Evolutionary conservation across 2,329 filamentous ascomycete species (phyloP).

Genomic region (Ascochyta clinopodiicola): DNA sequence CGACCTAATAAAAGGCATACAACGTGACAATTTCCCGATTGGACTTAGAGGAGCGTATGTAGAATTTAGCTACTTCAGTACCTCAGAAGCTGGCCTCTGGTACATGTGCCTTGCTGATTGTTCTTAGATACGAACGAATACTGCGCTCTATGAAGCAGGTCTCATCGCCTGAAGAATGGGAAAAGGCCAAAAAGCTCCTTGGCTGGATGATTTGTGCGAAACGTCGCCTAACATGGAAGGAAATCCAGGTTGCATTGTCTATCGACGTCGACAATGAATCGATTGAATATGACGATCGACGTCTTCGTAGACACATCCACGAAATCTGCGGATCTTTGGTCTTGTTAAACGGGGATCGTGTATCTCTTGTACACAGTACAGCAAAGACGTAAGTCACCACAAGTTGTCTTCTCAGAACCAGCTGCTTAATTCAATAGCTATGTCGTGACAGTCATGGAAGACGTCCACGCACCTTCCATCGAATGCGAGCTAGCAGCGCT

Average conservation of each 20-base stretch:
- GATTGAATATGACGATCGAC: constrained; percentile 29
- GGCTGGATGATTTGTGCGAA: constrained; percentile 40
- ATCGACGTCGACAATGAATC: constrained; percentile 25
- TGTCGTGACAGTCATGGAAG: constrained; percentile 23
- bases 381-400: constrained; percentile 25
- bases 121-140: constrained; percentile 35
- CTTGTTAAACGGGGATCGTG: constrained; percentile 15
- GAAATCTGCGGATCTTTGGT: constrained; percentile 35
- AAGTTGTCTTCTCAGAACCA: too few relatives aligned
- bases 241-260: constrained; percentile 37
- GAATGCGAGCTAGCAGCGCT: constrained; percentile 29
- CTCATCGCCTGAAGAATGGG: constrained; percentile 18
- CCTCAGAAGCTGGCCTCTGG: not conserved
- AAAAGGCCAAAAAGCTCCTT: constrained; percentile 26
- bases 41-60: constrained; percentile 33
- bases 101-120: not conserved
- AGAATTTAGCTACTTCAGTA: not conserved
- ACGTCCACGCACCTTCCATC: constrained; percentile 21
- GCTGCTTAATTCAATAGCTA: constrained; percentile 21
- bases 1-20: constrained; percentile 24
- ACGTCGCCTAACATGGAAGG: constrained; percentile 33
- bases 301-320: constrained; percentile 30
- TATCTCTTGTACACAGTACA: constrained; percentile 33
- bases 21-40: constrained; percentile 22
- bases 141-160: constrained; percentile 27